Evolutionary conservation across 306 rosid species (phyloP), one percentile per base, ranked within the genome.

Genomic region (Biancaea sappan): DNA sequence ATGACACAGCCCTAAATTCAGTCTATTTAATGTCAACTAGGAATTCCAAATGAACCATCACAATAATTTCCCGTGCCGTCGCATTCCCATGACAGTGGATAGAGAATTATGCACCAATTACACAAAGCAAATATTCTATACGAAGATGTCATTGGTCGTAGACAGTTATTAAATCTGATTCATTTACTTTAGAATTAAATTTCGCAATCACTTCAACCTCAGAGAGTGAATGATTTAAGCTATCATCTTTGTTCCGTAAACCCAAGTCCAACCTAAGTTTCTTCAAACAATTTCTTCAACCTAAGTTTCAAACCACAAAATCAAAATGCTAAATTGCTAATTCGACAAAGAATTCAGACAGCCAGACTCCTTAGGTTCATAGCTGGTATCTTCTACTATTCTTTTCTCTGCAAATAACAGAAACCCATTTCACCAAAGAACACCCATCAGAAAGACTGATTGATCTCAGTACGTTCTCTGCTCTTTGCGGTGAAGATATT

Each of bases 381-480:
- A 32, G 22, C 37, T 40, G 4, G 58, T n/a, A n/a, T 34, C 52
- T 46, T 10, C 16, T n/a, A 22, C 52, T 46, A 21, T 50, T 67
- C 4, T 13, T 46, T n/a, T 52, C 21, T 35, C 70, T 52, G 37
- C 37, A 34, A 34, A 34, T 34, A 34, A 34, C 38, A 62, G 2
- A 52, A 79, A 51, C 37, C 37, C 37, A 34, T 3, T 34, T 5
- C 37, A 34, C 37, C 4, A 3, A 34, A 34, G 1, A 34, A 0
- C 37, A 5, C 19, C 2, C 40, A 73, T 67, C 51, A 66, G 38
- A 29, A 58, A 15, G n/a, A 40, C 44, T 0, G 13, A 40, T 26
- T 71, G 63, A 72, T 65, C 46, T 56, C 10, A 57, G 52, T 40
- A 63, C 54, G 54, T 71, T 31, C 72, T 3, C 34, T 16, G 29